Percentiles rank a stretch among this genome's conserved stretches.
These are phyloP conservation scores for Ophiocordyceps camponoti-leonardi DNA, from an alignment of 2,329 filamentous ascomycete species.

Conservation along the genomic window DNA sequence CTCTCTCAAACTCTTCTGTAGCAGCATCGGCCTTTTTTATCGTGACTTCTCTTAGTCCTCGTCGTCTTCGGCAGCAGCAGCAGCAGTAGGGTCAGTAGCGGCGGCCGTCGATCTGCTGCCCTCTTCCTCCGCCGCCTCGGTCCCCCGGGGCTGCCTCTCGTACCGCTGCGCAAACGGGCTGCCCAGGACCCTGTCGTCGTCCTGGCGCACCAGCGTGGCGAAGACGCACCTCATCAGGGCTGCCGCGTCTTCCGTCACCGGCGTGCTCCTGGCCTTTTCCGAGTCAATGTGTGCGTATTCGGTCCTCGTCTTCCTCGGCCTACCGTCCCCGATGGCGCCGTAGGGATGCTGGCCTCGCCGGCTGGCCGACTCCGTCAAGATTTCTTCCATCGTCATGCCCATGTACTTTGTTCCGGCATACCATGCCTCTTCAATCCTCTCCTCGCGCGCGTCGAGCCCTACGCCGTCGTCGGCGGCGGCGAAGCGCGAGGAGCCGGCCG, in stretches of 20 bases:
- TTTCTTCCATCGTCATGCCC: constrained; percentile 13
- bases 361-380: constrained; percentile 13
- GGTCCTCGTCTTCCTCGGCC: constrained; percentile 8
- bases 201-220: constrained; percentile 9
- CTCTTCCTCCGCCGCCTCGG: not conserved
- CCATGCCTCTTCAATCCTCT: constrained; percentile 17
- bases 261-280: constrained; percentile 19
- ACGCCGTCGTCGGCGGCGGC: no score
- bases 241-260: constrained; percentile 19
- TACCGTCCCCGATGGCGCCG: constrained; percentile 21
- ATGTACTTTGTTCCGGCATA: constrained; percentile 12
- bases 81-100: no score
- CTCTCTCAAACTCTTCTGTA: not conserved
- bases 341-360: constrained; percentile 12
- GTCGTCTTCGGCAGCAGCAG: no score
- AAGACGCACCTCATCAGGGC: constrained; percentile 26
- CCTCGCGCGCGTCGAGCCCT: constrained; percentile 8
- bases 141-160: not conserved
- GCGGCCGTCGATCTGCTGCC: not conserved
- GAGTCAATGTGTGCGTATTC: constrained; percentile 14
- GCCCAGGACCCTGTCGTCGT: not conserved
- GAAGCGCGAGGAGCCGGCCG: no score
- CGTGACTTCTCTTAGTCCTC: no score
- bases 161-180: not conserved
- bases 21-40: no score